Conservation (phyloP, 306 rosid species). For the Lathyrus aphaca region DNA sequence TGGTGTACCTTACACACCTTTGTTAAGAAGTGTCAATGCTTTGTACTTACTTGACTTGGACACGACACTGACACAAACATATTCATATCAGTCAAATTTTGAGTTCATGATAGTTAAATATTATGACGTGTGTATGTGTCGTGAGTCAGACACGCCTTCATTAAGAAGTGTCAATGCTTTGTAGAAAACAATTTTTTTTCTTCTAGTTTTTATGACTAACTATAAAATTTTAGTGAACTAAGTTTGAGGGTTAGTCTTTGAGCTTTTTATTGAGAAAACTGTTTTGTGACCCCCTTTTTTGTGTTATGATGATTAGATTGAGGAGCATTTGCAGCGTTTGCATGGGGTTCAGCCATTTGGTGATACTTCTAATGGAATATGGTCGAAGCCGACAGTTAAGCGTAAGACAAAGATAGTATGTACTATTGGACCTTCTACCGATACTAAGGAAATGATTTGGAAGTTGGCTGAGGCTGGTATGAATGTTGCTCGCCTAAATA, state of each 20-base stretch:
- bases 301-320: conserved; percentile 49
- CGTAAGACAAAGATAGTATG: conserved; percentile 96
- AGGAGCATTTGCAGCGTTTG: conserved; percentile 57
- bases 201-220: neutral
- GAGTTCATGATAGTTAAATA: too few relatives aligned
- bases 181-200: neutral
- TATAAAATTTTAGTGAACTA: neutral
- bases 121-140: too few relatives aligned
- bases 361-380: conserved; percentile 61
- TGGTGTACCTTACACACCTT: too few relatives aligned
- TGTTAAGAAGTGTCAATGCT: too few relatives aligned
- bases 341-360: conserved; percentile 55
- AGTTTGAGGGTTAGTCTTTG: neutral
- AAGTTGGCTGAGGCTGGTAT: conserved; percentile 92
- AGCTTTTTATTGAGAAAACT: neutral
- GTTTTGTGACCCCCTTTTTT: conserved; percentile 36
- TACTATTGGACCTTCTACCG: conserved; percentile 85
- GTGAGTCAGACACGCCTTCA: too few relatives aligned
- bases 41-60: too few relatives aligned
- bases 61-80: neutral
- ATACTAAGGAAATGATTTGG: conserved; percentile 93
- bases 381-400: conserved; percentile 80
- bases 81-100: too few relatives aligned
- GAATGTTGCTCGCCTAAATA: conserved; percentile 88
- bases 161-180: too few relatives aligned